Evolutionary conservation across 2,329 filamentous ascomycete genomes (phyloP).

Genomic region (Tolypocladium ophioglossoides): DNA sequence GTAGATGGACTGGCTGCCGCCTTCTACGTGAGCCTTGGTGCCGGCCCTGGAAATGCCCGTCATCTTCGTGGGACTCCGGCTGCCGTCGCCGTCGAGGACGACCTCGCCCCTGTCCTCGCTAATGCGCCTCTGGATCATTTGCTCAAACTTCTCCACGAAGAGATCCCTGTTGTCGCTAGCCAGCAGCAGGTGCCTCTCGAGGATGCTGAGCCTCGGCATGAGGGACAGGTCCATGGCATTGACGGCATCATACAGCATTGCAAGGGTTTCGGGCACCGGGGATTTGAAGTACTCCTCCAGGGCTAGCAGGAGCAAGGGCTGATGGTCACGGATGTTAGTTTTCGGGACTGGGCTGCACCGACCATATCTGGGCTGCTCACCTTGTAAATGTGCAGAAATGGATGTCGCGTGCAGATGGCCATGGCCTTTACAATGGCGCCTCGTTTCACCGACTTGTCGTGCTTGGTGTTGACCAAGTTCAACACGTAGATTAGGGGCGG

Average conservation of each 20-base stretch:
- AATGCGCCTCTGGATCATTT: slow-evolving; percentile 78
- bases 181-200: slow-evolving; percentile 80
- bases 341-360: not conserved
- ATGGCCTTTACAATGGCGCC: slow-evolving; percentile 95
- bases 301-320: slow-evolving; percentile 82
- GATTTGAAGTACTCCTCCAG: slow-evolving; percentile 96
- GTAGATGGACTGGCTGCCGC: slow-evolving; percentile 48
- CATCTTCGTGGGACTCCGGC: slow-evolving; percentile 34
- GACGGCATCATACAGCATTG: slow-evolving; percentile 80
- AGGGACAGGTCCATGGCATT: slow-evolving; percentile 95
- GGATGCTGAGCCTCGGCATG: slow-evolving; percentile 72
- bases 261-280: slow-evolving; percentile 77
- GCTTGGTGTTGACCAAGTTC: slow-evolving; percentile 96
- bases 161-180: slow-evolving; percentile 90
- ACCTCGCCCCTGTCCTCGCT: slow-evolving; percentile 47
- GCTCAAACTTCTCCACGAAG: slow-evolving; percentile 95
- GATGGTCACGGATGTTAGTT: slow-evolving; percentile 7
- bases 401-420: slow-evolving; percentile 96
- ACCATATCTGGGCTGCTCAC: slow-evolving; percentile 30
- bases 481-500: slow-evolving; percentile 93
- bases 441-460: slow-evolving; percentile 85
- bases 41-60: slow-evolving; percentile 48
- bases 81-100: slow-evolving; percentile 31
- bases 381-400: slow-evolving; percentile 98
- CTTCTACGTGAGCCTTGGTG: slow-evolving; percentile 51